Base-by-base conservation (phyloP, 495 filamentous ascomycete genomes). In the Xylaria bambusicola region DNA sequence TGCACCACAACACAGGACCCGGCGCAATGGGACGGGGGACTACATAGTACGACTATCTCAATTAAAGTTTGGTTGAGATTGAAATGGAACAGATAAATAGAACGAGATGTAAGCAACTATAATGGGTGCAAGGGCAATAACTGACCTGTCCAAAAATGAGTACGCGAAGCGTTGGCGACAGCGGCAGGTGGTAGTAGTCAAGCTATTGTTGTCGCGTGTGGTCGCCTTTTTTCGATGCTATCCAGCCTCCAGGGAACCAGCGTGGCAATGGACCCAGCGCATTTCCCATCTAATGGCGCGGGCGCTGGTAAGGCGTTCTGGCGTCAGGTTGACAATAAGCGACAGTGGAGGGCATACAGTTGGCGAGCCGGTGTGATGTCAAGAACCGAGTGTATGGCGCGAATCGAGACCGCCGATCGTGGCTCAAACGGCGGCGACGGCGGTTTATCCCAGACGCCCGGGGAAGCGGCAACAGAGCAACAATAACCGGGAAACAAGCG, bases 191-290 rank as follows among this genome's bases (percentile, higher is more conserved):
- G 46, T 42, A 64, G 56, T 56, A 40, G 53, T 50, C 42, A 45
- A 57, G 56, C 59, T 53, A 58, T 58, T 62, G 65, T 66, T 58
- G 67, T 70, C 67, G 67, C 67, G 65, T 58, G 63, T 56, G 64
- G 60, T 41, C 61, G 56, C 58, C 65, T 57, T 53, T 24, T 49
- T 10, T 49, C 65, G 61, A 61, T 66, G 35, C 68, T 71, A 71
- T 68, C 68, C 68, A 68, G 68, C 68, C 68, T 66, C 66, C 63
- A 66, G 60, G 65, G 64, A 62, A 63, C 65, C 68, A 61, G 65
- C 56, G 66, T 62, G 60, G 59, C 68, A 67, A 66, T 68, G 61
- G 66, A 58, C 66, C 62, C 61, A 63, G 65, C 68, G 68, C 68
- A 71, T 71, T 62, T 66, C 68, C 67, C 63, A 66, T 68, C 66